Conservation (phyloP, 2,329 filamentous ascomycete species). For the Alternaria novae-zelandiae region DNA sequence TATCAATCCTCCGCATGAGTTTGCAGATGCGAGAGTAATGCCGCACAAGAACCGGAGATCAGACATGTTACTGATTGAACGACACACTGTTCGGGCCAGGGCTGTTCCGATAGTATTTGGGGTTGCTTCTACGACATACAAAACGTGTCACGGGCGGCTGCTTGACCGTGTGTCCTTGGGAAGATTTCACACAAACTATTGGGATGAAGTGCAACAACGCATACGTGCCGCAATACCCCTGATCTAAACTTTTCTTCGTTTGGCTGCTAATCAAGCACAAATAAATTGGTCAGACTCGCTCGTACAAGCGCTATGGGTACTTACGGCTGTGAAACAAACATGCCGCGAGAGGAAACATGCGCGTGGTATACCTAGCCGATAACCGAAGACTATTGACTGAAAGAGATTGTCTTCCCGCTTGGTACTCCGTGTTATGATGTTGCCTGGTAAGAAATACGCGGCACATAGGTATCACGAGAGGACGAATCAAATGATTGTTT, state of each 20-base stretch:
- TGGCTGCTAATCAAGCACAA: background rate
- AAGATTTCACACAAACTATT: background rate
- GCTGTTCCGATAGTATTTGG: background rate
- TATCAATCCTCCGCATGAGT: background rate
- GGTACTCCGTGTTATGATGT: background rate
- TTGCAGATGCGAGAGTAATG: background rate
- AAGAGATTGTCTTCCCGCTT: background rate
- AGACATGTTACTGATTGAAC: background rate
- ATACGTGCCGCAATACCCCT: background rate
- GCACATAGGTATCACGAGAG: background rate
- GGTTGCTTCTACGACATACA: background rate
- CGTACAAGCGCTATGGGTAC: background rate
- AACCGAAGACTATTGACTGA: background rate
- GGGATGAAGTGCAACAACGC: background rate
- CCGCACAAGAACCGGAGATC: background rate
- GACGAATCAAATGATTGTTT: background rate
- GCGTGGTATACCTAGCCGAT: background rate
- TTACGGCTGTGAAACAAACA: constrained; percentile 1
- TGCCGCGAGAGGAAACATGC: background rate
- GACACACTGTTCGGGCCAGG: background rate
- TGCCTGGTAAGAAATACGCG: background rate
- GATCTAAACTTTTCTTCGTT: background rate
- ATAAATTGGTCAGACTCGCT: background rate
- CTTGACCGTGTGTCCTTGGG: background rate
- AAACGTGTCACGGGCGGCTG: background rate